phyloP scores from a whole-genome alignment of 805 yeast species.

The Blastobotrys robertii region DNA sequence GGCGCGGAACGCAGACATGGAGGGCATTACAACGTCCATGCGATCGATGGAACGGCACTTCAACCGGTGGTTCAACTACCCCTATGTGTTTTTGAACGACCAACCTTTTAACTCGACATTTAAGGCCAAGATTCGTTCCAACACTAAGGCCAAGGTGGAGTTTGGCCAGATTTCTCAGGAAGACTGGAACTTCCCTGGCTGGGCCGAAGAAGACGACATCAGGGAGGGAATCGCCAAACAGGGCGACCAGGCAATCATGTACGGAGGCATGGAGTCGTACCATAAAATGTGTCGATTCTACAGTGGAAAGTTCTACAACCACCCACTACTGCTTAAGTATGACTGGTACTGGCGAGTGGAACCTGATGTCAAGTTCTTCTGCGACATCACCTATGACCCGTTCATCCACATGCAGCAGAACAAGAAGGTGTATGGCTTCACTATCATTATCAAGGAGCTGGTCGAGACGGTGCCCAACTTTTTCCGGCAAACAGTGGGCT shows the following conservation, averaged over 20 bases:
- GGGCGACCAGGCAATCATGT: conserved; percentile 76
- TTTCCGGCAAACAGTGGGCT: conserved; percentile 62
- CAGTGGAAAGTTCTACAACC: conserved; percentile 73
- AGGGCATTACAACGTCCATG: conserved; percentile 69
- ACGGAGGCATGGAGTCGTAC: conserved; percentile 73
- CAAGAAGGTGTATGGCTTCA: conserved; percentile 77
- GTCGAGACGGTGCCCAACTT: conserved; percentile 74
- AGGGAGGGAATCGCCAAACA: conserved; percentile 56
- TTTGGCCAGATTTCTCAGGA: conserved; percentile 56
- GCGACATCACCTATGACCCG: conserved; percentile 90
- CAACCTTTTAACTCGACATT: conserved; percentile 63
- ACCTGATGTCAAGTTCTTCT: conserved; percentile 81
- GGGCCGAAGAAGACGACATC: conserved; percentile 35
- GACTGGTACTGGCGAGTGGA: conserved; percentile 98
- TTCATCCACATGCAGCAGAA: conserved; percentile 64
- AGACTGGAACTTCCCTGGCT: conserved; percentile 64
- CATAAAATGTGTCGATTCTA: conserved; percentile 95
- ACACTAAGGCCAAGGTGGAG: conserved; percentile 52
- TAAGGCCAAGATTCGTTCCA: conserved; percentile 37
- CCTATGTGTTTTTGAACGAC: conserved; percentile 84
- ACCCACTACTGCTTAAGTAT: conserved; percentile 55
- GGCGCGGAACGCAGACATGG: conserved; percentile 70
- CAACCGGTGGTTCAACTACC: conserved; percentile 89
- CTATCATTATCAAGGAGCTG: conserved; percentile 67
- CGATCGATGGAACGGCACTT: conserved; percentile 73